Evolutionary conservation across 2,329 filamentous ascomycete species (phyloP).

Genomic region (Phialophora macrospora): DNA sequence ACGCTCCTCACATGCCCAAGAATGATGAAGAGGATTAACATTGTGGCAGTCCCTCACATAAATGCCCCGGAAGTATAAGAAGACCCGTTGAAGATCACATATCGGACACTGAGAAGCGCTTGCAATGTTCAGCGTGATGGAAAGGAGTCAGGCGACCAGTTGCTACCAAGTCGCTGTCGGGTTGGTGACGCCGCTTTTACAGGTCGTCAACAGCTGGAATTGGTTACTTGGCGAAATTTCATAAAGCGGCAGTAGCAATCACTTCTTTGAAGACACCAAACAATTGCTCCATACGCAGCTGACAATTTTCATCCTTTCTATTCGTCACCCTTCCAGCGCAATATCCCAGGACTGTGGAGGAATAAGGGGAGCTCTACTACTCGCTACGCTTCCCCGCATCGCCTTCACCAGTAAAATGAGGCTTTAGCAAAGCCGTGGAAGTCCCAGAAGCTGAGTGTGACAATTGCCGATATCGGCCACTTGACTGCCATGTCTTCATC

Average conservation of each 20-base stretch:
- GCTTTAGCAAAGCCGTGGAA: background rate
- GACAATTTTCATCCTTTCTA: no score
- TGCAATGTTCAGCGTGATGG: background rate
- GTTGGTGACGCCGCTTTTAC: constrained; percentile 10
- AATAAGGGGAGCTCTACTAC: background rate
- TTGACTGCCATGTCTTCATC: background rate
- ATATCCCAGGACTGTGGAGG: background rate
- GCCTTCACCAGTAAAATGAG: background rate
- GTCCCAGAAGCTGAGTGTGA: background rate
- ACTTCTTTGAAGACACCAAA: background rate
- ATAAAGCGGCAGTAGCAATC: constrained; percentile 1
- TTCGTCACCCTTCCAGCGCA: no score
- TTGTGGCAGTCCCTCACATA: background rate
- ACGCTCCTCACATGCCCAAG: constrained; percentile 21
- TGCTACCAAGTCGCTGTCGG: background rate
- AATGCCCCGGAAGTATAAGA: background rate
- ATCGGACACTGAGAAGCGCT: background rate
- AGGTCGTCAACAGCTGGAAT: no score
- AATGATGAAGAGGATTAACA: constrained; percentile 20
- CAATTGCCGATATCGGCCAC: constrained; percentile 19
- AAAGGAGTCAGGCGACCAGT: background rate
- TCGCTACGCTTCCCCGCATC: background rate
- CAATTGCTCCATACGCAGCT: no score
- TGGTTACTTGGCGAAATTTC: background rate
- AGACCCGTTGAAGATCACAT: background rate